phyloP scores from a whole-genome alignment of 768 basidiomycete genomes.

The Mycena amicta region DNA sequence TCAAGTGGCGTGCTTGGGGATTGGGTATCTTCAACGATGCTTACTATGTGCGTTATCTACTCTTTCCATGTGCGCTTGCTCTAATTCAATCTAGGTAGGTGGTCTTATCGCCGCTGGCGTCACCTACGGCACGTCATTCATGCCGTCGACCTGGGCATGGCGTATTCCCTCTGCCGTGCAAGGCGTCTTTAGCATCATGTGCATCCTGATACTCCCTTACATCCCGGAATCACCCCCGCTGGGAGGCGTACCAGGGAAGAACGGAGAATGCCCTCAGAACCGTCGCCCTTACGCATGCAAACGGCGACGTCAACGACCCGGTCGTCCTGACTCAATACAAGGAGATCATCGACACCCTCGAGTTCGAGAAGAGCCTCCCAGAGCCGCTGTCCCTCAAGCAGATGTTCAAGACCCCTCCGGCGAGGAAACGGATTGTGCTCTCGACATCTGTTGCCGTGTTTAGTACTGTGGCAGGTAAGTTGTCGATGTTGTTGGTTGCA shows the following conservation, averaged over 20 bases:
- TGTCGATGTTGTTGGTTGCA: background rate
- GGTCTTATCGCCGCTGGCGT: constrained; percentile 22
- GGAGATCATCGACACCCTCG: constrained; percentile 37
- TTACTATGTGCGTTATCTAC: constrained; percentile 29
- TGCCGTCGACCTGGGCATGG: constrained; percentile 36
- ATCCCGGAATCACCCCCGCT: constrained; percentile 44
- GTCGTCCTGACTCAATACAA: constrained; percentile 33
- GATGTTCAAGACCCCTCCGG: constrained; percentile 25
- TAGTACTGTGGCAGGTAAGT: constrained; percentile 27
- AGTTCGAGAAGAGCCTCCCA: constrained; percentile 29
- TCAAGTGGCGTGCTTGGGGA: constrained; percentile 27
- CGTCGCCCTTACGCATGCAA: constrained; percentile 33
- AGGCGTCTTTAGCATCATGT: constrained; percentile 33
- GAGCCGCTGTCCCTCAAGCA: constrained; percentile 20
- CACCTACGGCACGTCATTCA: constrained; percentile 34
- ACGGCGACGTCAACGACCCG: constrained; percentile 27
- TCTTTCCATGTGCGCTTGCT: too few relatives aligned
- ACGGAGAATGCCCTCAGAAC: constrained; percentile 31
- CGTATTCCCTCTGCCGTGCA: constrained; percentile 33
- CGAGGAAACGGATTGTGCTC: constrained; percentile 25
- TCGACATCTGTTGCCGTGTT: constrained; percentile 26
- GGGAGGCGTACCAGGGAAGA: constrained; percentile 36
- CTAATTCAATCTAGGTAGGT: constrained; percentile 9
- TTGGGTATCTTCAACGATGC: constrained; percentile 28
- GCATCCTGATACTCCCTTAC: constrained; percentile 34